Evolutionary conservation across 2,329 filamentous ascomycete species (phyloP).

Genomic region (Emergomyces orientalis): DNA sequence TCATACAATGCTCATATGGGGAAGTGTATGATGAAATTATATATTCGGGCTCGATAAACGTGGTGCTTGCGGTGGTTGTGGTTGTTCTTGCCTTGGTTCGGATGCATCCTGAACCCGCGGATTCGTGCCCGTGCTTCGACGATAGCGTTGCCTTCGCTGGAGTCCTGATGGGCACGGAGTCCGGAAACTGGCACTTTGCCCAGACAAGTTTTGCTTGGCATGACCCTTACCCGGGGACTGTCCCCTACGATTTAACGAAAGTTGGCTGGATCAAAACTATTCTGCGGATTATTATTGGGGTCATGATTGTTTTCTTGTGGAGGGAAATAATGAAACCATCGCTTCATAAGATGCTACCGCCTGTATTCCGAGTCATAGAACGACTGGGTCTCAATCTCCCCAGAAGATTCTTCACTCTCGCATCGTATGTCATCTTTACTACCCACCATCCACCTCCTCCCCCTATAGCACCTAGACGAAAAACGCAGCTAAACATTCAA

Average conservation of each 20-base stretch:
- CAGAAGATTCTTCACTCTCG: conserved; percentile 80
- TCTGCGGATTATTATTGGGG: conserved; percentile 65
- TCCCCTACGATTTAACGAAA: conserved; percentile 56
- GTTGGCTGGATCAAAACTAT: conserved; percentile 58
- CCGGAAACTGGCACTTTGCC: conserved; percentile 75
- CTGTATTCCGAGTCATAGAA: conserved; percentile 79
- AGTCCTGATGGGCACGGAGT: conserved; percentile 74
- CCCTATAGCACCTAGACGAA: neutral
- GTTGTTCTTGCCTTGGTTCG: conserved; percentile 68
- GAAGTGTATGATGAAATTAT: conserved; percentile 61
- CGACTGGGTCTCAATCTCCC: conserved; percentile 69
- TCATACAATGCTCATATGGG: conserved; percentile 47
- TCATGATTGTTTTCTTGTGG: conserved; percentile 80
- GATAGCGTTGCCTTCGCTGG: conserved; percentile 90
- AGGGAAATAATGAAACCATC: conserved; percentile 79
- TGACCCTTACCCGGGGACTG: conserved; percentile 48
- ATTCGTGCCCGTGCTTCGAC: conserved; percentile 95
- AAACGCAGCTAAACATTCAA: conserved; percentile 11
- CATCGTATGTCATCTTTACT: conserved; percentile 47
- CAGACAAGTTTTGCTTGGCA: conserved; percentile 47
- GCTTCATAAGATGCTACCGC: conserved; percentile 67
- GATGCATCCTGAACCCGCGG: conserved; percentile 88
- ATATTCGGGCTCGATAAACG: conserved; percentile 53
- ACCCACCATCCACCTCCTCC: neutral
- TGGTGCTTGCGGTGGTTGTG: conserved; percentile 54